Evolutionary conservation across 139 green algal genomes (phyloP).

Genomic region (Chlorella sp.): DNA sequence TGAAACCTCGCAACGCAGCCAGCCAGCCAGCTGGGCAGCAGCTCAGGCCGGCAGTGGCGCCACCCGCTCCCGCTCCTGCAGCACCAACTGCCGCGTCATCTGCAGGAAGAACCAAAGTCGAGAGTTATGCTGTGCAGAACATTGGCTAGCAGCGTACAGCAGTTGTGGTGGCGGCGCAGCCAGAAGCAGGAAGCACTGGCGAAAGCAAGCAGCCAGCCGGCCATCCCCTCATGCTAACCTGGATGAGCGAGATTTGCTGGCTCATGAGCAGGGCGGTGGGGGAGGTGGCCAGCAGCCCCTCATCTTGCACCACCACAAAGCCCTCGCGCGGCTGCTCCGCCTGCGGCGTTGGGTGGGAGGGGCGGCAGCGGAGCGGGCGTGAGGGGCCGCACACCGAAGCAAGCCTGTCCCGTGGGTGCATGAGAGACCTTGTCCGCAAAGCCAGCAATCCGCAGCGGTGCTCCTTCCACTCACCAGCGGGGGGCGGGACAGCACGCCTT

Average conservation of each 20-base stretch:
- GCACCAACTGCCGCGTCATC: conserved; percentile 28
- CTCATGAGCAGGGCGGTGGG: conserved; percentile 35
- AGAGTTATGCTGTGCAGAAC: no score
- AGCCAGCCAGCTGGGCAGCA: no score
- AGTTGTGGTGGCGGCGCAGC: background rate
- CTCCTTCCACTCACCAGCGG: background rate
- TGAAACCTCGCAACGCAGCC: no score
- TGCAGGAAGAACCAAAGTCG: background rate
- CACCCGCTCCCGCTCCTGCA: background rate
- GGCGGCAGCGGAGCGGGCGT: background rate
- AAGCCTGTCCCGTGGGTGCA: no score
- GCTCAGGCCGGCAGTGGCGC: background rate
- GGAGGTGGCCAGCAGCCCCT: conserved; percentile 37
- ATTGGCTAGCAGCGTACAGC: no score
- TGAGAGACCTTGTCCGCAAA: no score
- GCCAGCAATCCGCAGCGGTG: no score
- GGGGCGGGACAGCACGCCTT: background rate
- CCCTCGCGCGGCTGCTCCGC: background rate
- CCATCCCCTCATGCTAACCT: background rate
- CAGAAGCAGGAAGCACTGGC: background rate
- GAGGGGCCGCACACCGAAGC: no score
- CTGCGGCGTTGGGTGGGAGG: background rate
- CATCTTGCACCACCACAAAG: conserved; percentile 39
- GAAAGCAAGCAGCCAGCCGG: background rate
- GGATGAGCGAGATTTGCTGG: conserved; percentile 44